A percentile compares a stretch with the other conserved stretches of the same genome.
Conservation (phyloP, 805 yeast species). For the Metschnikowia similis region DNA sequence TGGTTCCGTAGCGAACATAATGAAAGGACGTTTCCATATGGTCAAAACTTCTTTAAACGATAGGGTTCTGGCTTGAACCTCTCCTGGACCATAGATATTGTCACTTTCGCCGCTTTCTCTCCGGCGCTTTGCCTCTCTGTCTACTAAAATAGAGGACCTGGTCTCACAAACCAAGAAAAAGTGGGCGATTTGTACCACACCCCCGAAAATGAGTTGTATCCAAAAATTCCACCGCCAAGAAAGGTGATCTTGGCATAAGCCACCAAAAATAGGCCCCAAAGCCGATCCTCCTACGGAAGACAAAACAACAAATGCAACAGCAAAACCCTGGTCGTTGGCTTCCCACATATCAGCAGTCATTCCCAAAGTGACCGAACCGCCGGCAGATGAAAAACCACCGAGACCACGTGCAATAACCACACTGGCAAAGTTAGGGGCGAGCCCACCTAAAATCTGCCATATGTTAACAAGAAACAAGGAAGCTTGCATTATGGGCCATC, state of each 20-base stretch:
- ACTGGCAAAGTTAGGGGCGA: conserved; percentile 27
- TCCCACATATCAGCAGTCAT: conserved; percentile 35
- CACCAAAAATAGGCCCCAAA: conserved; percentile 29
- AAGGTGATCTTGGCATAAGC: conserved; percentile 17
- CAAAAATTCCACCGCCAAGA: conserved; percentile 25
- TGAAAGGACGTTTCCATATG: conserved; percentile 38
- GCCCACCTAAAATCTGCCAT: conserved; percentile 31
- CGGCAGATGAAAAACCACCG: conserved; percentile 31
- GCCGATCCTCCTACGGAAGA: conserved; percentile 31
- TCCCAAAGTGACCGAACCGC: conserved; percentile 32
- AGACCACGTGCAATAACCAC: conserved; percentile 23
- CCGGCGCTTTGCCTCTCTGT: conserved; percentile 34
- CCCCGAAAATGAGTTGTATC: conserved; percentile 35
- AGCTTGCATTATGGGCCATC: conserved; percentile 32
- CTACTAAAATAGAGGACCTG: conserved; percentile 29
- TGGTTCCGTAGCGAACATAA: conserved; percentile 35
- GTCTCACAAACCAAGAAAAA: conserved; percentile 35
- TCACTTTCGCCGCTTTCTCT: conserved; percentile 29
- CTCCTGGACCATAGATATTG: conserved; percentile 35
- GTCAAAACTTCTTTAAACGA: conserved; percentile 21
- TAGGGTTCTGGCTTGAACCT: conserved; percentile 19
- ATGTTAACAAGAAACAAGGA: conserved; percentile 27
- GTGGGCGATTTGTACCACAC: conserved; percentile 29
- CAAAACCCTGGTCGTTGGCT: conserved; percentile 28
- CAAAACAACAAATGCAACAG: conserved; percentile 30